These are phyloP conservation scores for Caryocar brasiliense DNA, from an alignment of 441 rosid genomes.

Conservation along the genomic window DNA sequence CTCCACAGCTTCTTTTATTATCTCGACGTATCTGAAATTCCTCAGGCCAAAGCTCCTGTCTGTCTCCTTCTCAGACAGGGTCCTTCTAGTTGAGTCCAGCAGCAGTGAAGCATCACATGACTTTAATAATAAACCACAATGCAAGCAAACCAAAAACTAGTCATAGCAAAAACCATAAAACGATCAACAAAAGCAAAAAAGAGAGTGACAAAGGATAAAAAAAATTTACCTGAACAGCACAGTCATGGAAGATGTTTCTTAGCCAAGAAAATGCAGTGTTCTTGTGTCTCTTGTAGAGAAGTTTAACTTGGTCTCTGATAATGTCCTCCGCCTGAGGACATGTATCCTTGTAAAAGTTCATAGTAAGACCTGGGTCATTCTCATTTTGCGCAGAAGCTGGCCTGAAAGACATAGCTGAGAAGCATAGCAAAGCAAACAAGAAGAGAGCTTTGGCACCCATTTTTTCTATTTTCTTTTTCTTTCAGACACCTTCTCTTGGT, in stretches of 20 bases:
- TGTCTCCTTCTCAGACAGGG: slow-evolving; percentile 84
- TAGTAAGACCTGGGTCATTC: slow-evolving; percentile 59
- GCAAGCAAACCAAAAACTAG: neutral
- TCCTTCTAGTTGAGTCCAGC: slow-evolving; percentile 91
- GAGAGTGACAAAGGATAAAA: neutral
- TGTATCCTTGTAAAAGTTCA: slow-evolving; percentile 75
- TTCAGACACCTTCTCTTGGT: too few relatives aligned
- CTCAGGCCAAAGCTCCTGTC: slow-evolving; percentile 94
- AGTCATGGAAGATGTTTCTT: slow-evolving; percentile 97
- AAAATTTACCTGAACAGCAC: slow-evolving; percentile 67
- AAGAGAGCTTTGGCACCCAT: slow-evolving; percentile 49
- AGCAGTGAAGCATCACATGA: slow-evolving; percentile 95
- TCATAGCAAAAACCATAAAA: neutral
- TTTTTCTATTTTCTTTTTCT: slow-evolving; percentile 4
- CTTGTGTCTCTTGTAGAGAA: slow-evolving; percentile 95
- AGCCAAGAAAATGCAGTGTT: slow-evolving; percentile 99
- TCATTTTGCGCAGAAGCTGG: slow-evolving; percentile 37
- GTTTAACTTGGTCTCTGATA: slow-evolving; percentile 76
- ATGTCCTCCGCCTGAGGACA: slow-evolving; percentile 96
- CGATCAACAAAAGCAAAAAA: neutral
- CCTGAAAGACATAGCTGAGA: slow-evolving; percentile 33
- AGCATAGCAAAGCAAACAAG: slow-evolving; percentile 42
- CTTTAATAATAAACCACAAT: slow-evolving; percentile 18
- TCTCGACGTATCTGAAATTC: slow-evolving; percentile 85
- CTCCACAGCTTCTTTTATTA: slow-evolving; percentile 85